Percentiles rank a stretch among this genome's conserved stretches.
Evolutionary conservation across 257 asterid genomes (phyloP).

Genomic region (Nicotiana noctiflora): DNA sequence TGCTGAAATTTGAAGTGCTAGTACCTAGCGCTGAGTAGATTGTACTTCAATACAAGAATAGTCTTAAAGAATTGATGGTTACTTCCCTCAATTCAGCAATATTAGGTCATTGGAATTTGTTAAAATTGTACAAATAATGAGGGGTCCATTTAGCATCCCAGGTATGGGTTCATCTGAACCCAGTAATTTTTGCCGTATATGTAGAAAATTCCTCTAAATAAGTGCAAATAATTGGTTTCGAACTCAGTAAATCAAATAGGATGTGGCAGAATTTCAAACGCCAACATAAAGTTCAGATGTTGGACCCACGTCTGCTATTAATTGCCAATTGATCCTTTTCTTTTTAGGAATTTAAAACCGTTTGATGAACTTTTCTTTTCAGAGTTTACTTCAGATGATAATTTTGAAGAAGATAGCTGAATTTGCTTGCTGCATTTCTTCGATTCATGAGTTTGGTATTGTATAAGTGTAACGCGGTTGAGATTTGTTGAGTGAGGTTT

Average conservation of each 20-base stretch:
- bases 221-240: too few species aligned
- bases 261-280: too few species aligned
- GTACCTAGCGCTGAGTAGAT: neutral
- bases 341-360: neutral
- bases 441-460: neutral
- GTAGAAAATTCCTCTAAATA: too few species aligned
- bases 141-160: too few species aligned
- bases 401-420: neutral
- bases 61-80: neutral
- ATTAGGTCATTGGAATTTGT: neutral
- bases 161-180: too few species aligned
- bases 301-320: neutral
- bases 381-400: neutral
- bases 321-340: neutral
- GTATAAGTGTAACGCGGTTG: neutral
- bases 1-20: neutral
- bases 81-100: neutral
- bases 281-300: too few species aligned
- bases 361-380: neutral
- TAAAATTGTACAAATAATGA: neutral
- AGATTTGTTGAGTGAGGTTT: constrained; percentile 3
- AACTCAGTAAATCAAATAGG: too few species aligned
- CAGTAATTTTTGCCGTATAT: too few species aligned
- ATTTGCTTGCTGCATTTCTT: neutral
- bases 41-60: neutral